Percentiles rank a stretch among this genome's conserved stretches.
Conservation (phyloP, 1,139 yeast species). For the Yamadazyma pseudoaaseri region DNA sequence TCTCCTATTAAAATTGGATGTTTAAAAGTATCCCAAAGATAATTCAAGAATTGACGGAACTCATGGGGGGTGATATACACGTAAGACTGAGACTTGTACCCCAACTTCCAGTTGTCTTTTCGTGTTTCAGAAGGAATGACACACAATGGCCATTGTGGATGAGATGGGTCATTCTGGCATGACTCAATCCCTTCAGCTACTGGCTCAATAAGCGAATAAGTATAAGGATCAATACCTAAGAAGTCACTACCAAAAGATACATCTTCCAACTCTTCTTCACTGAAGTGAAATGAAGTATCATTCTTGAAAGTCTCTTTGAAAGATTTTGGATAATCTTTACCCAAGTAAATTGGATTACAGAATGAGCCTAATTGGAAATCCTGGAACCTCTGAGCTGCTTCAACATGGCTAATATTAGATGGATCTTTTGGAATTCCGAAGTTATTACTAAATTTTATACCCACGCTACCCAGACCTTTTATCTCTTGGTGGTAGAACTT, state of each 20-base stretch:
- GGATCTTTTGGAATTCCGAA: too few species aligned
- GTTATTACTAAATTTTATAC: too few species aligned
- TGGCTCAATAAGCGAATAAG: slow-evolving; percentile 21
- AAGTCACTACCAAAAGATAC: slow-evolving; percentile 27
- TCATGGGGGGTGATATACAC: slow-evolving; percentile 23
- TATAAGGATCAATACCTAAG: slow-evolving; percentile 36
- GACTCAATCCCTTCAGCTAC: slow-evolving; percentile 20
- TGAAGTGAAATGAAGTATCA: slow-evolving; percentile 16
- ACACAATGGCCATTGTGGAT: too few species aligned
- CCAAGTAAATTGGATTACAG: slow-evolving; percentile 30
- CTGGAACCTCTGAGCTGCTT: slow-evolving; percentile 26
- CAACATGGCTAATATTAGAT: slow-evolving; percentile 22
- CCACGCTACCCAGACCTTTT: too few species aligned
- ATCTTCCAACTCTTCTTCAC: slow-evolving; percentile 22
- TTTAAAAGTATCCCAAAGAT: slow-evolving; percentile 20
- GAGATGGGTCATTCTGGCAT: slow-evolving; percentile 15
- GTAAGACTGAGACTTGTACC: slow-evolving; percentile 18
- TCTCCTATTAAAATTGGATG: slow-evolving; percentile 26
- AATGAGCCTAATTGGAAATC: slow-evolving; percentile 26
- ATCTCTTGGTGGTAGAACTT: slow-evolving; percentile 26
- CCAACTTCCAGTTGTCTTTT: too few species aligned
- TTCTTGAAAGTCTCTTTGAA: slow-evolving; percentile 21
- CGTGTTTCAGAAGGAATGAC: too few species aligned
- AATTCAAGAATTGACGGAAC: slow-evolving; percentile 19
- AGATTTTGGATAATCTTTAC: slow-evolving; percentile 29